Base-by-base conservation (phyloP, 495 filamentous ascomycete genomes). In the Aspergillus cristatus region DNA sequence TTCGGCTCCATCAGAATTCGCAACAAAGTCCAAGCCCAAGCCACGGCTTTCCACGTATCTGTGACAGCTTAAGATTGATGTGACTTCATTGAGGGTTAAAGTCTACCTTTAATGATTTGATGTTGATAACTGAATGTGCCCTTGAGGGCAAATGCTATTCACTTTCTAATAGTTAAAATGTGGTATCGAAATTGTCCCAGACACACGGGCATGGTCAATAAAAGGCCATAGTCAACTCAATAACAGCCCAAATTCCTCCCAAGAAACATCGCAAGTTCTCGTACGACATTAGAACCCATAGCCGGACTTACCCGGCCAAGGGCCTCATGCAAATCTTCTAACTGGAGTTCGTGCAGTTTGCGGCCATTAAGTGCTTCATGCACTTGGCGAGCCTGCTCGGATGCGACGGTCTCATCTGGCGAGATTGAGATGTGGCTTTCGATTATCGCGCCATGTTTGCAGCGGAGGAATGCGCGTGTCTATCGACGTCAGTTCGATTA, bases 371-470 rank as follows among this genome's bases (percentile, higher is more conserved):
- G 36, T 14, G 41, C 41, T 38, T 60, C 40, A 20, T 67, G 59
- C 18, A 66, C 47, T n/a, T 41, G 54, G 16, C 14, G 41, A 6
- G 54, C 55, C 48, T 74, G 65, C 11, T 57, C 50, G 14, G 51
- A 50, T 13, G 65, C 65, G 6, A 42, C 33, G 1, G 37, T 40
- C 18, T 50, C 18, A 28, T 72, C 54, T 1, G 47, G 28, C 7
- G 69, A 66, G 12, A 61, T 43, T 2, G 68, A 68, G 22, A 74
- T 65, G 14, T 55, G 50, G 38, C 61, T 68, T 41, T 68, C 63
- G 18, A 68, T 58, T 22, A 70, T 54, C 11, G 56, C 58, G 5
- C 66, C 66, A 17, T 70, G 58, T 34, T 68, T 66, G 14, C 60
- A 32, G 33, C 63, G 60, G 17, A 70, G 53, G 35, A 62, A 65